Base-by-base conservation (phyloP, 495 filamentous ascomycete genomes). In the Neurospora africana region DNA sequence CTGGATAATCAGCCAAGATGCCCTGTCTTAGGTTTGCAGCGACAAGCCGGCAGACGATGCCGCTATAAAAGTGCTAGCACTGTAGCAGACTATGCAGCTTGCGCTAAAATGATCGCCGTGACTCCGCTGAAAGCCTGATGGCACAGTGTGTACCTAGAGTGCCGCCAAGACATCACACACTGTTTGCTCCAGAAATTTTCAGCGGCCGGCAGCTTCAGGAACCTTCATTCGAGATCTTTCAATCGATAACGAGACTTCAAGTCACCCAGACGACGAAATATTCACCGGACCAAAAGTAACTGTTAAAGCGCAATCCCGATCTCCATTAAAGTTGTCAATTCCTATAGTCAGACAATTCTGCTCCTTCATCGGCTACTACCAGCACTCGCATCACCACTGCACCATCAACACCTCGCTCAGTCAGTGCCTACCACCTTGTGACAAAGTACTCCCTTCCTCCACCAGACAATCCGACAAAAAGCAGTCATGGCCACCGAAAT, bases 401-500 rank as follows among this genome's bases (percentile, higher is more conserved):
- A 65, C 27, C 53, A 19, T 9, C 27, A 9, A 3, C n/a, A 38
- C 41, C 19, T 47, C 40, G 35, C 37, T n/a, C 61, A 39, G 44
- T 39, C 69, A 21, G 35, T 71, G 35, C 70, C 27, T 65, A 65
- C 27, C 6, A 65, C 27, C 15, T 65, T 65, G 23, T 65, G 30
- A 33, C 27, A 15, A 65, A 65, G 27, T 1, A 65, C 23, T 1
- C 0, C 53, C 53, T 65, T 65, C 27, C 15, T 58, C 5, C n/a
- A 35, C 5, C 40, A 36, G 3, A 70, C 39, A 70, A n/a, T 19
- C 33, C 15, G 35, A 19, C 23, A 17, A 27, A 71, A 70, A 38
- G 11, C 27, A 44, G 38, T 8, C 71, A 79, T 77, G 75, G 43
- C 74, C 8, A 61, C 68, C 38, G 70, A 75, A 35, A 65, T 67